Base-by-base conservation (phyloP, 2,329 filamentous ascomycete species). In the Chrysoporthe puriensis region DNA sequence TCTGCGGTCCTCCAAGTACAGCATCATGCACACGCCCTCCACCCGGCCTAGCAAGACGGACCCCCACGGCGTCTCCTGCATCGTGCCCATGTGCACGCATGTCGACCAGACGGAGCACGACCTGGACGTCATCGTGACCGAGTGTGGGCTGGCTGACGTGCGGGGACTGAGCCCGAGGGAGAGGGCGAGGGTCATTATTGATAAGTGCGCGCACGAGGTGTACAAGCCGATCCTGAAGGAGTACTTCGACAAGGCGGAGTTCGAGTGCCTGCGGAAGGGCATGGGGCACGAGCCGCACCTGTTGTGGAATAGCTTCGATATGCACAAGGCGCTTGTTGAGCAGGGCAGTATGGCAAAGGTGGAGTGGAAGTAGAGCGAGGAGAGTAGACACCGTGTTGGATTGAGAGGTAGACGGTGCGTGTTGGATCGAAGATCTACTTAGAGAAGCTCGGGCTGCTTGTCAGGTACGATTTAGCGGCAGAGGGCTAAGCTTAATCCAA, bases 91-190 rank as follows among this genome's bases (percentile, higher is more conserved):
- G 91, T 93, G 90, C 81, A 96, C 93, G 4, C 94, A 97, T 80
- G 85, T 96, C 72, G 93, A 97, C 80, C 93, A 96, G 85, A 97
- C 94, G 0, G 94, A 97, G 82, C 93, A 96, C 79, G 94, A 97
- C 77, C 85, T 97, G 50, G 93, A 97, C 73, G 89, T 97, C n/a
- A 81, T 97, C 58, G 93, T 97, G n/a, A 88, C 86, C 32, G 84
- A 87, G 79, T 80, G 86, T 77, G 93, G 94, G 67, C 86, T 96
- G 34, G 94, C 93, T 40, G 93, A 97, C 75, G 93, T 97, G 1
- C 88, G 93, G 54, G 93, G 93, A 63, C 83, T 97, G 72, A 89
- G 87, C 71, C 93, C 94, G 0, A 86, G 89, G 64, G 92, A 97
- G 84, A 84, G 93, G 58, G 93, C 93, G 13, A 85, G 91, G 60